Evolutionary conservation across 139 green algal genomes (phyloP).

Genomic region (Tetraselmis striata): DNA sequence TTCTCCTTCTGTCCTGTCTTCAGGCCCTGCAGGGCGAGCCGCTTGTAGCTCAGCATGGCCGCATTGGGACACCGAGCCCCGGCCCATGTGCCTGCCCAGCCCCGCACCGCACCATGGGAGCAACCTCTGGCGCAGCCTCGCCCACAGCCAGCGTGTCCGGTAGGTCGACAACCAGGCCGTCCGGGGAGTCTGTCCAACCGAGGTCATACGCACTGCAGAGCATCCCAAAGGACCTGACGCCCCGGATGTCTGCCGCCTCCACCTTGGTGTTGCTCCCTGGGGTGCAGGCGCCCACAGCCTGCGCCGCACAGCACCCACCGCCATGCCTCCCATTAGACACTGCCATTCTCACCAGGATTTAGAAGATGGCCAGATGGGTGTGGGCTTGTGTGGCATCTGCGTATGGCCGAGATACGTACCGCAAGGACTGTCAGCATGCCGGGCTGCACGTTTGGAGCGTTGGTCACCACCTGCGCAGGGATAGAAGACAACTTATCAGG

Average conservation of each 20-base stretch:
- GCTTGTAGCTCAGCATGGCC: too few species aligned
- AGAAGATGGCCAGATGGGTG: too few species aligned
- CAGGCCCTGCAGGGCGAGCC: constrained; percentile 12
- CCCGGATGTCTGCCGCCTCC: constrained; percentile 48
- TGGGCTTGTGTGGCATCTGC: neutral
- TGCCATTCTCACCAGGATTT: neutral
- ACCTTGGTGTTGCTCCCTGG: constrained; percentile 50
- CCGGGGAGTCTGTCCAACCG: constrained; percentile 52
- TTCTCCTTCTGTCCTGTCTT: constrained; percentile 24
- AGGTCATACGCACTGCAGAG: constrained; percentile 71
- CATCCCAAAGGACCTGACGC: constrained; percentile 72
- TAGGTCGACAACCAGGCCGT: constrained; percentile 55
- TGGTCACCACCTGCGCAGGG: constrained; percentile 59
- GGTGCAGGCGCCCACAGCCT: constrained; percentile 51
- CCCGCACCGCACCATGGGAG: constrained; percentile 29
- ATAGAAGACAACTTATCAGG: too few species aligned
- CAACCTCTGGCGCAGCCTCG: constrained; percentile 28
- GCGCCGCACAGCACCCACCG: neutral
- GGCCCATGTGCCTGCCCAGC: too few species aligned
- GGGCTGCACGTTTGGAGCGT: constrained; percentile 47
- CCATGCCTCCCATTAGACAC: neutral
- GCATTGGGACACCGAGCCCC: too few species aligned
- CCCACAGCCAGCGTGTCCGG: constrained; percentile 41
- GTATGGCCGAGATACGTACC: too few species aligned
- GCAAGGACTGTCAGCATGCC: constrained; percentile 69